These are phyloP conservation scores for Erysimum cheiranthoides DNA, from an alignment of 345 rosid species.

Conservation along the genomic window DNA sequence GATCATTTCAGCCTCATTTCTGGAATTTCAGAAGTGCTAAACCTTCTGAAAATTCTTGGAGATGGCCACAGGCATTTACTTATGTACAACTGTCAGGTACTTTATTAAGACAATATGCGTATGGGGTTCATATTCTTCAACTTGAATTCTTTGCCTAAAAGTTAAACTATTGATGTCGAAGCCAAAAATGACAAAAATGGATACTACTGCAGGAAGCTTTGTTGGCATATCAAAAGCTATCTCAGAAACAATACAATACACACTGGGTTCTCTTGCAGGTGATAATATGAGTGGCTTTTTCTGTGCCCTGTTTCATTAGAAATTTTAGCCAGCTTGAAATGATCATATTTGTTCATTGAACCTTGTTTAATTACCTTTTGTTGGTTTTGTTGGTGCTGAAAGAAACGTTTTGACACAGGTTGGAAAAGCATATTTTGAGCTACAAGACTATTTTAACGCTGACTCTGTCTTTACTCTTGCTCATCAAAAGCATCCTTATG, in stretches of 20 bases:
- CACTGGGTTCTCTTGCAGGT: conserved; percentile 58
- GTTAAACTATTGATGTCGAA: conserved; percentile 4
- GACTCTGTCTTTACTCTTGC: conserved; percentile 62
- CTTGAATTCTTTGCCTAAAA: neutral
- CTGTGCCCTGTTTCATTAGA: neutral
- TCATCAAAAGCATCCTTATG: conserved; percentile 58
- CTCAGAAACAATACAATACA: conserved; percentile 84
- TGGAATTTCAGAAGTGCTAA: conserved; percentile 70
- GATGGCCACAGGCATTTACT: conserved; percentile 82
- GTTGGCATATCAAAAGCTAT: conserved; percentile 64
- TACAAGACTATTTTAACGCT: conserved; percentile 66
- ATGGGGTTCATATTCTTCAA: conserved; percentile 21
- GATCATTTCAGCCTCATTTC: conserved; percentile 50
- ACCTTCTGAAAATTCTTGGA: conserved; percentile 75
- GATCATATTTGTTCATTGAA: neutral
- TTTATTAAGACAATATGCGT: conserved; percentile 20
- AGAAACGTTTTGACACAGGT: conserved; percentile 51
- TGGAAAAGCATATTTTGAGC: conserved; percentile 68
- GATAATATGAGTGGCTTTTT: conserved; percentile 4
- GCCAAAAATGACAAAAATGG: conserved; percentile 20
- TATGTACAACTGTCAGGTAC: conserved; percentile 79
- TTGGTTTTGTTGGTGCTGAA: conserved; percentile 5
- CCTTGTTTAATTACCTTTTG: conserved; percentile 13
- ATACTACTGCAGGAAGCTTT: conserved; percentile 72
- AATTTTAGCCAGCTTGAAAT: neutral